Evolutionary conservation across 2,329 filamentous ascomycete genomes (phyloP), one percentile per base, ranked within the genome.

Genomic region (Cryphonectria japonica): DNA sequence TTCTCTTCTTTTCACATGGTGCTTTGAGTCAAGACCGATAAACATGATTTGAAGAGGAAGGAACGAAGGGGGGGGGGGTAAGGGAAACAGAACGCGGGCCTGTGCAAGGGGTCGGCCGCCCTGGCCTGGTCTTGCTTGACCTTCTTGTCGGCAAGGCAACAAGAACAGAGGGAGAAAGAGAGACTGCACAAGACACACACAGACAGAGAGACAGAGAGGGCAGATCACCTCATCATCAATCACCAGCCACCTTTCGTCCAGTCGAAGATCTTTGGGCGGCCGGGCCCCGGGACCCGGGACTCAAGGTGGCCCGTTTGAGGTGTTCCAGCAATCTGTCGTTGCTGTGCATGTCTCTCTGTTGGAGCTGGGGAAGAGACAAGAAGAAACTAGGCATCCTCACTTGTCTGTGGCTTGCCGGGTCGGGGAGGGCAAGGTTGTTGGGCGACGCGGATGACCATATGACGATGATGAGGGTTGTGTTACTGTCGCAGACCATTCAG

Each of bases 351-450:
- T 37, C 57, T 22, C 57, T 32, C 34, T 16, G 16, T 19, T 37
- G 32, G 34, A 3, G 57, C 52, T 13, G 50, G 57, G 8, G 9
- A 32, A 34, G 8, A 39, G 3, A 32, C 43, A 50, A 22, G 43
- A 4, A 14, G 59, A 61, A 61, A 61, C 32, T 39, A 61, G 59
- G 59, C 59, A 61, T 61, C 59, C 34, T 61, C 59, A 61, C 59
- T n/a, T n/a, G 22, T n/a, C 9, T 39, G 37, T 13, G 9, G 37
- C 13, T 39, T 61, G 54, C 26, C 8, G 57, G 57, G 32, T 37
- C 29, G 34, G 26, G 57, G 2, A 14, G 57, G 29, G 29, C 29
- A 60, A 8, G 32, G 26, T 32, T 8, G 34, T 9, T 19, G 22
- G 32, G 16, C 16, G 54, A 19, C 32, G n/a, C 2, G 1, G 7